Base-by-base conservation (phyloP, 345 rosid species). In the Rhizophora apiculata region DNA sequence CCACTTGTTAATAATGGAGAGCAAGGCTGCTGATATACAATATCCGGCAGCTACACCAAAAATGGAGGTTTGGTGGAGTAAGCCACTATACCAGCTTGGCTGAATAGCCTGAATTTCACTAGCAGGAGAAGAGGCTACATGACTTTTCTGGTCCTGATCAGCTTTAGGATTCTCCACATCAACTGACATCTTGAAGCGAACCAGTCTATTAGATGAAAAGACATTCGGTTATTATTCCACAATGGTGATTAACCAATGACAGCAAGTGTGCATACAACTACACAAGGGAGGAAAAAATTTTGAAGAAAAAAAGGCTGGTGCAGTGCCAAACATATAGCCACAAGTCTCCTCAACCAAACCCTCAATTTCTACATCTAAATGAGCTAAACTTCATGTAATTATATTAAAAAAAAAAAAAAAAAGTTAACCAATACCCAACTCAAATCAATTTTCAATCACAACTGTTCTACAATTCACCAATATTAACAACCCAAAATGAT, bases 1-100 rank as follows among this genome's bases (percentile, higher is more conserved):
- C 98, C 97, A 95, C 81, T 95, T 95, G 83, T 95, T 92, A 82
- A 95, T 92, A 81, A 95, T 90, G 11, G 98, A 95, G 63, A 92
- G 96, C 67, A 95, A 81, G 53, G 96, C 87, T n/a, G 98, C 98
- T 22, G 99, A 92, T 71, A 92, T 71, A 73, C 99, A 92, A 70
- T 95, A 95, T 6, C 98, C 98, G 0, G 90, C 88, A 48, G 96
- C 98, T 31, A 95, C 63, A 22, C 99, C 98, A 70, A 90, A 90
- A 31, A 92, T 71, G 0, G 87, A 88, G 26, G 83, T 88, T 67
- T 87, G 88, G 71, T 78, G 85, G 32, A 85, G 83, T 32, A 92
- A 70, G 60, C 16, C 55, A 69, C 66, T 74, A 22, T 71, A 83
- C 91, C 87, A 87, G 48, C 86, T 34, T n/a, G 74, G 29, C 7